Evolutionary conservation across 306 rosid species (phyloP).

Genomic region (Echinosophora koreensis): DNA sequence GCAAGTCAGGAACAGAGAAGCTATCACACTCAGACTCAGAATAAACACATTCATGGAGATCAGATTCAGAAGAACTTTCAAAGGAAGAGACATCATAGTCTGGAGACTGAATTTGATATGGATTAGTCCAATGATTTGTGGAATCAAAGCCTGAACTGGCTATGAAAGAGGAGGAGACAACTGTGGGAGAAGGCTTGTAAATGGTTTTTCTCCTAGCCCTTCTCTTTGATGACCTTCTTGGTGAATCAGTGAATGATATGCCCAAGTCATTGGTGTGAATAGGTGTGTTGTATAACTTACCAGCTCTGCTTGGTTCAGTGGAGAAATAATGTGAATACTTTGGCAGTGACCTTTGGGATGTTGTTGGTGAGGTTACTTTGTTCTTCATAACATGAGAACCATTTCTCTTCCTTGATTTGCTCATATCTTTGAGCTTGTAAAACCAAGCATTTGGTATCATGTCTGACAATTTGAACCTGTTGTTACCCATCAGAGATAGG

Average conservation of each 20-base stretch:
- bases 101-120: constrained; percentile 54
- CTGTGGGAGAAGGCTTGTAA: constrained; percentile 78
- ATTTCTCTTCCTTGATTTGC: constrained; percentile 65
- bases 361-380: constrained; percentile 55
- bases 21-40: constrained; percentile 66
- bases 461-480: constrained; percentile 84
- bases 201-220: constrained; percentile 71
- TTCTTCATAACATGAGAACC: constrained; percentile 56
- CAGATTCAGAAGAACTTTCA: constrained; percentile 62
- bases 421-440: constrained; percentile 93
- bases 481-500: constrained; percentile 72
- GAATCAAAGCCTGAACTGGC: constrained; percentile 47
- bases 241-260: constrained; percentile 64
- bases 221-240: constrained; percentile 72
- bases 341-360: constrained; percentile 59
- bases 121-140: constrained; percentile 43
- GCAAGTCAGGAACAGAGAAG: constrained; percentile 55
- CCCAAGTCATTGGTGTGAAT: constrained; percentile 54
- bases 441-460: constrained; percentile 99
- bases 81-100: constrained; percentile 61
- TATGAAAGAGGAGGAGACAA: constrained; percentile 50
- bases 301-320: constrained; percentile 51
- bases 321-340: constrained; percentile 54
- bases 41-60: constrained; percentile 53
- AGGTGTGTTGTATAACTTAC: constrained; percentile 59